Evolutionary conservation across 768 basidiomycete species (phyloP).

Genomic region (Cubamyces sp.): DNA sequence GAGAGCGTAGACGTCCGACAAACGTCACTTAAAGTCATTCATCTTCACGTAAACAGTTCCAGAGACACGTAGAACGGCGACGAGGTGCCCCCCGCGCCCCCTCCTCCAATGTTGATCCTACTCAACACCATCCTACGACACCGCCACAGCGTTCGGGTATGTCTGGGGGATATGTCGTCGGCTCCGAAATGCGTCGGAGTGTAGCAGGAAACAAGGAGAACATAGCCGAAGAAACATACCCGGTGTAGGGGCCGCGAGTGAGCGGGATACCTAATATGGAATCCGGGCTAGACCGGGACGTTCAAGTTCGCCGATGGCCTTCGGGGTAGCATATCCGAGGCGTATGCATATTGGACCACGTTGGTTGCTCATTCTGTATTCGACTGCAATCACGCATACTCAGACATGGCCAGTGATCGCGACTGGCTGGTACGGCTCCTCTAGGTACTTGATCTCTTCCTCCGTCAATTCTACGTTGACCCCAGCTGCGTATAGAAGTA

Average conservation of each 20-base stretch:
- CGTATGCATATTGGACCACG: not conserved
- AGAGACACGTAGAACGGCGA: not conserved
- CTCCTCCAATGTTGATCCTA: not conserved
- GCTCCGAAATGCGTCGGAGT: constrained; percentile 21
- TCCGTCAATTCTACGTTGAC: constrained; percentile 52
- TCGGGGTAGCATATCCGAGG: not conserved
- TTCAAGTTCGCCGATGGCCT: not conserved
- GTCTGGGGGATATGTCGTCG: not conserved
- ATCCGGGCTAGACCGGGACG: not conserved
- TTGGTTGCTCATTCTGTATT: not conserved
- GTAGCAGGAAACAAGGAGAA: constrained; percentile 42
- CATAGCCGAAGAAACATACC: constrained; percentile 1
- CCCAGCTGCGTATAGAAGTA: constrained; percentile 37
- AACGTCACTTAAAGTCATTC: not conserved
- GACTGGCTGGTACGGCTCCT: constrained; percentile 54
- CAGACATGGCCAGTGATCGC: constrained; percentile 27
- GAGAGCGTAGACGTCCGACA: not conserved
- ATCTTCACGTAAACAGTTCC: not conserved
- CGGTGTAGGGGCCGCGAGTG: not conserved
- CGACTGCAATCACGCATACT: not conserved
- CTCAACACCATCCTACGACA: not conserved
- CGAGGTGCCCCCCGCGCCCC: not conserved
- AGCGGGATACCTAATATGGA: not conserved
- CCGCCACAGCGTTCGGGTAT: constrained; percentile 1
- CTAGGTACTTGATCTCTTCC: constrained; percentile 61